These are phyloP conservation scores for Backusella westeae DNA, from an alignment of 192 early-diverging fungal species.

Conservation along the genomic window DNA sequence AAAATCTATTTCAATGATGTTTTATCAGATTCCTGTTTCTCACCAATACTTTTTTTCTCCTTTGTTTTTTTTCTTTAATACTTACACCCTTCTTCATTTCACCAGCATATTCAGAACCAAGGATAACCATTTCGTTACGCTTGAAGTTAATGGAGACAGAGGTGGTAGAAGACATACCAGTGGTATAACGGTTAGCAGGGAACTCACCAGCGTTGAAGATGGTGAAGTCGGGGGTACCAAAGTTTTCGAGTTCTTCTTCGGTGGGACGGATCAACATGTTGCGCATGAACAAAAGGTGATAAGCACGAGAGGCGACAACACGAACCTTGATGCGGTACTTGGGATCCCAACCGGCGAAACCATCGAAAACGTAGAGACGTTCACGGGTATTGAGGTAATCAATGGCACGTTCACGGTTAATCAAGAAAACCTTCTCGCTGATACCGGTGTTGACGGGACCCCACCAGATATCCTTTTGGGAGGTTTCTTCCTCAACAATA, in stretches of 20 bases:
- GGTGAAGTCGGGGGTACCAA: constrained; percentile 93
- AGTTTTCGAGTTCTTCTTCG: constrained; percentile 78
- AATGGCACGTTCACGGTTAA: constrained; percentile 61
- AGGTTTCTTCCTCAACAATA: constrained; percentile 84
- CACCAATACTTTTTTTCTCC: background rate
- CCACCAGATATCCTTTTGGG: constrained; percentile 92
- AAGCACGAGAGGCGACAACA: constrained; percentile 87
- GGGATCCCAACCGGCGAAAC: constrained; percentile 95
- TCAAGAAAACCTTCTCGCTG: constrained; percentile 72
- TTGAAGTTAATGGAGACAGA: constrained; percentile 90
- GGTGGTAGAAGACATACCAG: constrained; percentile 91
- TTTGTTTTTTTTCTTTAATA: constrained; percentile 78
- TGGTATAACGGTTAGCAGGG: constrained; percentile 88
- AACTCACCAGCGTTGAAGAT: constrained; percentile 41
- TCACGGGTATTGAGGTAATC: constrained; percentile 83
- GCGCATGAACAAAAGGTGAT: constrained; percentile 94
- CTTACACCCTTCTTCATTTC: constrained; percentile 99
- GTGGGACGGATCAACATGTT: constrained; percentile 98
- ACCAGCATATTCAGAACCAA: constrained; percentile 97
- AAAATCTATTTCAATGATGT: constrained; percentile 47
- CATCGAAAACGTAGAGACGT: constrained; percentile 92
- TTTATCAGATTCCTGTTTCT: background rate
- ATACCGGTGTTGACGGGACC: constrained; percentile 95
- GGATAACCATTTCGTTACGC: constrained; percentile 92
- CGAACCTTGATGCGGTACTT: constrained; percentile 96